These are phyloP conservation scores for Corymbia maculata DNA, from an alignment of 345 rosid species.

Conservation along the genomic window DNA sequence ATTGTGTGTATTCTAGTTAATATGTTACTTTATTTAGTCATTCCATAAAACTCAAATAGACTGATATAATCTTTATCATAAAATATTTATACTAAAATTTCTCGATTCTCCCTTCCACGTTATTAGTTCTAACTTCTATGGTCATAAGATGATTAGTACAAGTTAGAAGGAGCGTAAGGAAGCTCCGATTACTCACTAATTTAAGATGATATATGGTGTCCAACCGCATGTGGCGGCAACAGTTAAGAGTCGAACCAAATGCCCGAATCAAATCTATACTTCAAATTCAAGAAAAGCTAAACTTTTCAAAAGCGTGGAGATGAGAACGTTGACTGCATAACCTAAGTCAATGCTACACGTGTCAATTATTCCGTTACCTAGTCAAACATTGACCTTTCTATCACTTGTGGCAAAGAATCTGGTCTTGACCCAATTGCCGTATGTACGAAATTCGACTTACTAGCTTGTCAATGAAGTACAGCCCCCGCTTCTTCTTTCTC, in stretches of 20 bases:
- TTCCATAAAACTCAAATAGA: no score
- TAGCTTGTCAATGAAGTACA: background rate
- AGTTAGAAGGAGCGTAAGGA: background rate
- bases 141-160: background rate
- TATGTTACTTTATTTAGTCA: no score
- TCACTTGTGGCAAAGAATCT: background rate
- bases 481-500: background rate
- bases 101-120: no score
- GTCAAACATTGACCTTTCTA: background rate
- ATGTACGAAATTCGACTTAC: background rate
- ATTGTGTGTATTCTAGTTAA: no score
- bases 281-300: background rate
- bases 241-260: background rate
- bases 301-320: background rate
- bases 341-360: background rate
- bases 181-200: background rate
- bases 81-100: no score
- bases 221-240: background rate
- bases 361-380: background rate
- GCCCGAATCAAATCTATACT: background rate
- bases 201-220: background rate
- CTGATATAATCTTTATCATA: no score
- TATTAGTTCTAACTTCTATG: background rate
- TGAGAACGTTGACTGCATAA: background rate
- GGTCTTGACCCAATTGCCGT: background rate